Evolutionary conservation across 495 filamentous ascomycete genomes (phyloP), one percentile per base, ranked within the genome.

Genomic region (Penicillium desertorum): DNA sequence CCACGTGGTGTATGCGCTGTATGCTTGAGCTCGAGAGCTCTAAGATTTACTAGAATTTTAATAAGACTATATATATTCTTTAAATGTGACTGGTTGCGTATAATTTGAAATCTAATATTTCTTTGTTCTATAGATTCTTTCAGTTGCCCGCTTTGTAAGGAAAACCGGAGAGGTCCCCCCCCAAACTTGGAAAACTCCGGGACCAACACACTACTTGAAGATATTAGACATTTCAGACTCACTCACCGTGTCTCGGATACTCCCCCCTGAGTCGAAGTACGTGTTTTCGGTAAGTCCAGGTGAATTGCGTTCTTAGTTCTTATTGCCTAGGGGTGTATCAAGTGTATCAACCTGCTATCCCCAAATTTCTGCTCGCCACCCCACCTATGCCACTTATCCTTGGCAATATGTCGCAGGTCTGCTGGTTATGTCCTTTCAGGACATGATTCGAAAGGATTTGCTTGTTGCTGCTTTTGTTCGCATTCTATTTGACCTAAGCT

Each of bases 171-270:
- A 34, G 30, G 10, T 39, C 36, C 43, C 60, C 60, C 61, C 45
- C 25, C 62, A 62, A 51, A 41, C 57, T 57, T 53, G 51, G 30
- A 53, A 62, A 41, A 62, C 67, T 68, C 61, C 65, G 60, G 60
- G 54, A 51, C 51, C 62, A 64, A 48, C 61, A 57, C 61, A 56
- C 60, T 49, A n/a, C 37, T 57, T 51, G 45, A 30, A 44, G 20
- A 25, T 47, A 56, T 29, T 27, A 41, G 20, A 20, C 51, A 56
- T 29, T 27, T 44, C 47, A 58, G 19, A 59, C 27, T 49, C 73
- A 59, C 27, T 49, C 73, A 74, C 54, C 63, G 73, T 77, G 74
- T 70, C 65, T 70, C 64, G 60, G 19, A 59, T 67, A 53, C 50
- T 46, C 23, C 22, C 22, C 8, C 65, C 62, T 76, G 67, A 66